Evolutionary conservation across 352 stramenopile species (phyloP), one percentile per base, ranked within the genome.

Genomic region (Pythium dissimile): DNA sequence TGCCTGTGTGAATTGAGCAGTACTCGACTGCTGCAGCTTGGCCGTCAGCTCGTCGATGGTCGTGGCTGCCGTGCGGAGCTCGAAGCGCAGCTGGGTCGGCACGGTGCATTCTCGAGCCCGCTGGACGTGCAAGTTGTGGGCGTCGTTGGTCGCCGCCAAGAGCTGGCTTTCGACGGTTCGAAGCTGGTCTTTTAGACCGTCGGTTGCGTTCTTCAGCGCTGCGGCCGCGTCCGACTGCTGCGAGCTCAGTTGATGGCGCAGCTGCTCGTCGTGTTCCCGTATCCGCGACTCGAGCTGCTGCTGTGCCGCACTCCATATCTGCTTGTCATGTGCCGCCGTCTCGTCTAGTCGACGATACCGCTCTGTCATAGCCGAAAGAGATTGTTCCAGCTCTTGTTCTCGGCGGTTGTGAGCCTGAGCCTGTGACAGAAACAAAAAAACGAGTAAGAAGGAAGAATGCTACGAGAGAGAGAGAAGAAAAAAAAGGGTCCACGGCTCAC

Each of bases 201-300:
- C 31, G 56, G 15, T 15, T 37, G 41, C 16, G 60, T 35, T 47
- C 42, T 59, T 3, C 16, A 26, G 15, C 39, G 42, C 16, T 60
- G 37, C 18, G 59, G 28, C 13, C 27, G 21, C 3, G 43, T 24
- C 10, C 23, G n/a, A 2, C 9, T 21, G 11, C 43, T 48, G 42
- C 1, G n/a, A n/a, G n/a, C 20, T 27, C 4, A n/a, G 24, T 26
- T 60, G 58, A 18, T n/a, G n/a, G 7, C 38, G 37, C 3, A 58
- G 24, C 24, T 67, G 51, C 7, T 61, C 51, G 24, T 67, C 59
- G 21, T 59, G 41, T 34, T 48, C 58, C 9, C 45, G 51, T 48
- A 62, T 51, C 16, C 42, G 51, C 18, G 10, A 3, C 18, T 51
- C 46, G 8, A 61, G 21, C 18, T 48, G 28, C 48, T 67, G 18